phyloP scores from a whole-genome alignment of 2,329 filamentous ascomycete genomes.

The Fusarium sulawesiense region DNA sequence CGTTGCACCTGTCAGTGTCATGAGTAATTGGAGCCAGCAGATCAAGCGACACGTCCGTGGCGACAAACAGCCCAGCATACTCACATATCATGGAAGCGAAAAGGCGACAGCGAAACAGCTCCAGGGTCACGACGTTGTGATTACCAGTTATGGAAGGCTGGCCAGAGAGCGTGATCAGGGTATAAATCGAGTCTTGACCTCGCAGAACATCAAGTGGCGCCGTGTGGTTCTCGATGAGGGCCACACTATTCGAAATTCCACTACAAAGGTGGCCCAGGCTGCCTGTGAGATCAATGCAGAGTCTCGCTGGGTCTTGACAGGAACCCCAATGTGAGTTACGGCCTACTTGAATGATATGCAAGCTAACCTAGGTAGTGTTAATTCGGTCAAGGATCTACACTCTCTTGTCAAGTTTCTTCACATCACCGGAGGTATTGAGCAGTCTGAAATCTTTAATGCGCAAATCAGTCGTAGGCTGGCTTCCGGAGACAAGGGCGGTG shows the following conservation, averaged over 20 bases:
- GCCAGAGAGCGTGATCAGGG: slow-evolving; percentile 69
- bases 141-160: slow-evolving; percentile 86
- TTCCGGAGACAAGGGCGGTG: slow-evolving; percentile 66
- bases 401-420: slow-evolving; percentile 82
- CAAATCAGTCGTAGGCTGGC: slow-evolving; percentile 71
- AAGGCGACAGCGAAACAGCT: slow-evolving; percentile 69
- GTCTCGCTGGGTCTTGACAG: slow-evolving; percentile 82
- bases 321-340: slow-evolving; percentile 77
- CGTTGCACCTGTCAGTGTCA: slow-evolving; percentile 83
- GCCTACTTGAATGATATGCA: not conserved
- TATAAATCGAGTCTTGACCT: slow-evolving; percentile 55
- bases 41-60: slow-evolving; percentile 76
- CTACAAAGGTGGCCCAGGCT: slow-evolving; percentile 77
- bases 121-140: slow-evolving; percentile 76
- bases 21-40: slow-evolving; percentile 91
- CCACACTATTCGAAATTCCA: slow-evolving; percentile 82
- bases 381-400: slow-evolving; percentile 83
- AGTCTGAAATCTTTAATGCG: slow-evolving; percentile 77
- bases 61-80: slow-evolving; percentile 71
- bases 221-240: slow-evolving; percentile 86
- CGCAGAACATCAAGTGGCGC: slow-evolving; percentile 70
- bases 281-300: slow-evolving; percentile 74
- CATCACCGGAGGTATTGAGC: slow-evolving; percentile 80
- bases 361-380: slow-evolving; percentile 65
- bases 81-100: slow-evolving; percentile 78